Conservation (phyloP, 2,329 filamentous ascomycete genomes). For the Aureobasidium subglaciale region DNA sequence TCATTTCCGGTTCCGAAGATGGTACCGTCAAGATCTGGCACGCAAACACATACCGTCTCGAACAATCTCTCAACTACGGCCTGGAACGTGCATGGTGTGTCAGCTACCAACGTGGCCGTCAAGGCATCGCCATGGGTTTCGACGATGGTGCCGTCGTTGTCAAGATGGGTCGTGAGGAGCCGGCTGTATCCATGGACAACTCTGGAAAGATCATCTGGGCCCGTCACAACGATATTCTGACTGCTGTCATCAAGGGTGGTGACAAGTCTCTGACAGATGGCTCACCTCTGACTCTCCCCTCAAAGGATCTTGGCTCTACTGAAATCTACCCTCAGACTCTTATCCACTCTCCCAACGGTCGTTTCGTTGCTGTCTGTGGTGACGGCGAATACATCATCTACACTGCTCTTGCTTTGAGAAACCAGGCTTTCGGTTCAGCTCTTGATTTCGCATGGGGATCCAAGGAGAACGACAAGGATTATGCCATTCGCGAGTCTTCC, state of each 20-base stretch:
- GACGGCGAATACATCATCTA: constrained; percentile 99
- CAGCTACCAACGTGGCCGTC: constrained; percentile 86
- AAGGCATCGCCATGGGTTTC: constrained; percentile 91
- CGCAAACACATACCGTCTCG: constrained; percentile 91
- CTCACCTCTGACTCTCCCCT: constrained; percentile 74
- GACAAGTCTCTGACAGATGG: constrained; percentile 80
- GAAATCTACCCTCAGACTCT: constrained; percentile 95
- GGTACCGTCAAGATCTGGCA: constrained; percentile 98
- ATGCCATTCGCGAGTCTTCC: constrained; percentile 88
- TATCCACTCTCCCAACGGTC: constrained; percentile 89
- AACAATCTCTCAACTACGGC: constrained; percentile 93
- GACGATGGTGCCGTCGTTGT: constrained; percentile 97
- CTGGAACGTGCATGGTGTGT: constrained; percentile 97
- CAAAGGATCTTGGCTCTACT: constrained; percentile 91
- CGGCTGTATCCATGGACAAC: constrained; percentile 92
- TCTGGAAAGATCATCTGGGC: constrained; percentile 97
- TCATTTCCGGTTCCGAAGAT: constrained; percentile 96
- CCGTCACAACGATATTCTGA: constrained; percentile 88
- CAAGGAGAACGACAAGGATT: constrained; percentile 97
- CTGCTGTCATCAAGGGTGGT: constrained; percentile 87
- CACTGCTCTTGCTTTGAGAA: constrained; percentile 90
- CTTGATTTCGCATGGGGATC: constrained; percentile 95
- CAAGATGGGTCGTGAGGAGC: constrained; percentile 95
- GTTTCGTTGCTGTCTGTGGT: constrained; percentile 83
- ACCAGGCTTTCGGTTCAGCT: constrained; percentile 93